Conservation (phyloP, 2,329 filamentous ascomycete genomes). For the Sarocladiaceae sp. region DNA sequence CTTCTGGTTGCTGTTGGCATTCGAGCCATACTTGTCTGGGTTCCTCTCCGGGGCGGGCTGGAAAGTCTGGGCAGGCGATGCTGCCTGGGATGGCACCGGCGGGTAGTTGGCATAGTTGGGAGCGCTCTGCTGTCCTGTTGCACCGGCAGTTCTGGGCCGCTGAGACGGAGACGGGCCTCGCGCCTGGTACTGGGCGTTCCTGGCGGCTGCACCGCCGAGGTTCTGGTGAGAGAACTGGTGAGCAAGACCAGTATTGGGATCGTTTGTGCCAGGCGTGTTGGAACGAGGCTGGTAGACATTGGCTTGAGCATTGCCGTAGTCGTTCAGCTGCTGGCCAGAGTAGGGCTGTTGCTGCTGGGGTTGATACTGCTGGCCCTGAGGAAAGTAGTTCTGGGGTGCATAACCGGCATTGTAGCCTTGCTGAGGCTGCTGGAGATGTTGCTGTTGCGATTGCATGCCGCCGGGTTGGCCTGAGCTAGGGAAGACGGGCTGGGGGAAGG, state of each 20-base stretch:
- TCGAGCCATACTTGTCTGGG: conserved; percentile 66
- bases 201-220: conserved; percentile 60
- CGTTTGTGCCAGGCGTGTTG: conserved; percentile 59
- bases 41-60: conserved; percentile 77
- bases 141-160: conserved; percentile 79
- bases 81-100: conserved; percentile 54
- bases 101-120: conserved; percentile 59
- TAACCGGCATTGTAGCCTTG: conserved; percentile 16
- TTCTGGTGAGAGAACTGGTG: conserved; percentile 98
- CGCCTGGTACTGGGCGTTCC: conserved; percentile 62
- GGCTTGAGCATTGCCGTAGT: conserved; percentile 36
- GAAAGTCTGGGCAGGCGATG: conserved; percentile 64
- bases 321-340: conserved; percentile 37
- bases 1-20: conserved; percentile 64
- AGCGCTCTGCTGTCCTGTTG: conserved; percentile 52
- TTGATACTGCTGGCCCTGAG: conserved; percentile 29
- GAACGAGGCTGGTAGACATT: conserved; percentile 43
- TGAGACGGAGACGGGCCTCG: conserved; percentile 63
- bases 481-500: conserved; percentile 86
- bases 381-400: conserved; percentile 35
- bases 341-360: conserved; percentile 39
- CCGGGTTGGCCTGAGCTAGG: conserved; percentile 23
- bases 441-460: conserved; percentile 18
- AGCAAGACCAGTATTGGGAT: conserved; percentile 83
- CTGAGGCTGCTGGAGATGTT: conserved; percentile 25